Evolutionary conservation across 345 rosid species (phyloP).

Genomic region (Rhizophora apiculata): DNA sequence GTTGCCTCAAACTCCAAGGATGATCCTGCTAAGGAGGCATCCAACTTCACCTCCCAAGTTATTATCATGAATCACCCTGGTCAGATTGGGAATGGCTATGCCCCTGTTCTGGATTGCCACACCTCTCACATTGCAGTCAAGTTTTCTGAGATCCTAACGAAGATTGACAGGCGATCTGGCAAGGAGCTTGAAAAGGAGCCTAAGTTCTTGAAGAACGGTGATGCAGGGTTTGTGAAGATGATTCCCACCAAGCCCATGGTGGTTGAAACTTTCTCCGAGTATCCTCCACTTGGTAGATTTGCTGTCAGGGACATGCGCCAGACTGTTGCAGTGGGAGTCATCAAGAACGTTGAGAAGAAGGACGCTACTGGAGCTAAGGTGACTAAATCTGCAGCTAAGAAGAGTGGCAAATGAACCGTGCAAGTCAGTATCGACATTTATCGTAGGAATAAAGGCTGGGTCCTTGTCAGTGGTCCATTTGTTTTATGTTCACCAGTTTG

Average conservation of each 20-base stretch:
- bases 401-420: constrained; percentile 15
- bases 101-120: no score
- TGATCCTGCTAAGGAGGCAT: constrained; percentile 42
- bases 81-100: no score
- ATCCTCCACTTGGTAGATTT: constrained; percentile 24
- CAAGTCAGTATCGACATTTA: neutral
- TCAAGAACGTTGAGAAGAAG: no score
- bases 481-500: no score
- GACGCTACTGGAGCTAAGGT: no score
- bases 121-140: constrained; percentile 37
- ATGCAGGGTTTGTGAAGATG: constrained; percentile 29
- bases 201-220: constrained; percentile 43
- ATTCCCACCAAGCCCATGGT: neutral
- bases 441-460: neutral
- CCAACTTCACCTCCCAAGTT: constrained; percentile 48
- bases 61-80: constrained; percentile 25
- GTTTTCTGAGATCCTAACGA: constrained; percentile 58
- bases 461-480: no score
- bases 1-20: constrained; percentile 15
- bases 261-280: constrained; percentile 20
- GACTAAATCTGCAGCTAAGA: no score
- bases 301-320: constrained; percentile 28
- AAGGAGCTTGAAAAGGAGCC: no score
- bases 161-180: constrained; percentile 11
- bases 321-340: neutral